Conservation (phyloP, 192 early-diverging fungal genomes). For the Coemansia sp. region DNA sequence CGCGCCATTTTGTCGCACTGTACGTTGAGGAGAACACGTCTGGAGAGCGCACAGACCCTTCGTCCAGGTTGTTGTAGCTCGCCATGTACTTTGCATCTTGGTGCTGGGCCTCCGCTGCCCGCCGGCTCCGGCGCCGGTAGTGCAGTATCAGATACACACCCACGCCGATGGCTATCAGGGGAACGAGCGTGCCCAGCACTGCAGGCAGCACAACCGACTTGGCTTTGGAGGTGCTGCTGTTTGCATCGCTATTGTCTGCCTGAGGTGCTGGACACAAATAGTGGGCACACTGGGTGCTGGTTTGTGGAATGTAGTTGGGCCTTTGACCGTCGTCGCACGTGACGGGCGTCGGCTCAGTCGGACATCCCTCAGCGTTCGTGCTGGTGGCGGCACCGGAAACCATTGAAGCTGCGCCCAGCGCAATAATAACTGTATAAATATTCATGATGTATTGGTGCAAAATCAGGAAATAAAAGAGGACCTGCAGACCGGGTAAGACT, state of each 20-base stretch:
- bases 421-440: neutral
- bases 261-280: constrained; percentile 20
- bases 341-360: constrained; percentile 14
- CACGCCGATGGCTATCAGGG: constrained; percentile 15
- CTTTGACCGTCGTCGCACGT: constrained; percentile 29
- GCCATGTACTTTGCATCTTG: constrained; percentile 41
- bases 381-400: constrained; percentile 1
- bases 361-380: constrained; percentile 17
- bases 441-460: constrained; percentile 2
- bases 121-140: constrained; percentile 19
- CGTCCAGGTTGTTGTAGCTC: constrained; percentile 40
- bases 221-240: neutral
- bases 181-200: constrained; percentile 33
- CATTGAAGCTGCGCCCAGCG: constrained; percentile 3
- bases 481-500: neutral
- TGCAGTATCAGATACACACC: constrained; percentile 29
- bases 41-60: constrained; percentile 19
- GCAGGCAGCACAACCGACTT: constrained; percentile 33
- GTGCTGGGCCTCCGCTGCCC: constrained; percentile 25
- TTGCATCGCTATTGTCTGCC: neutral
- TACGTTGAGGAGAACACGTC: constrained; percentile 32
- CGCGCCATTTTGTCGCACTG: constrained; percentile 46
- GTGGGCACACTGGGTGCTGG: constrained; percentile 36
- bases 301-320: constrained; percentile 30
- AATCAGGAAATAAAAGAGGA: neutral